Base-by-base conservation (phyloP, 140 eudicot genomes). In the Erigeron philadelphicus region DNA sequence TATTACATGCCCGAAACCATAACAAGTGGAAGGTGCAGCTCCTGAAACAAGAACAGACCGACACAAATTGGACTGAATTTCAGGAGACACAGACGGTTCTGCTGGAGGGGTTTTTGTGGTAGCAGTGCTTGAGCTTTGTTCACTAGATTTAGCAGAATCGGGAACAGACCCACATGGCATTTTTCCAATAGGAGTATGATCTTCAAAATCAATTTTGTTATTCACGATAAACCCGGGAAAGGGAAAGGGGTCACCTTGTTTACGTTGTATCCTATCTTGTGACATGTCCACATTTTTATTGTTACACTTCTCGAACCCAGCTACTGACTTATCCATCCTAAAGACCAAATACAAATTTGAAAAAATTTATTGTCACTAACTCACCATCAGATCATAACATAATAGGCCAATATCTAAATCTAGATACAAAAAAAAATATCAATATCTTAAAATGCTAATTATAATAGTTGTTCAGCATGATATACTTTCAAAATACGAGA, bases 51-150 rank as follows among this genome's bases (percentile, higher is more conserved):
- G 47, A 49, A 78, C 67, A 25, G 87, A 73, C 21, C 40, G 81
- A 41, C 56, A 66, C 31, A 83, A 72, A 6, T 79, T 86, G 59
- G 81, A 72, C 67, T 88, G 98, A 49, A 93, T 85, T 70, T 89
- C 98, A 15, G 98, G 98, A 18, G 98, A 93, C 38, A 84, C 72
- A 1, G 98, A 93, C 13, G 86, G 90, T 79, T 93, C 88, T 35
- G 80, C 79, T 8, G 95, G 96, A 35, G 96, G 96, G 12, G 95
- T 89, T 71, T 79, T 84, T 46, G 73, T 68, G 44, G 71, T 70
- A 67, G 55, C 60, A 56, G 71, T 74, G 67, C 64, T 70, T 46
- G 88, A 68, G 56, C 76, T 81, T 76, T 74, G 71, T 41, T 31
- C 84, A 5, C 43, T 40, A 55, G 66, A 64, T 19, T 75, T 80